Evolutionary conservation across 129 eudicot species (phyloP).

Genomic region (Artemisia tridentata): DNA sequence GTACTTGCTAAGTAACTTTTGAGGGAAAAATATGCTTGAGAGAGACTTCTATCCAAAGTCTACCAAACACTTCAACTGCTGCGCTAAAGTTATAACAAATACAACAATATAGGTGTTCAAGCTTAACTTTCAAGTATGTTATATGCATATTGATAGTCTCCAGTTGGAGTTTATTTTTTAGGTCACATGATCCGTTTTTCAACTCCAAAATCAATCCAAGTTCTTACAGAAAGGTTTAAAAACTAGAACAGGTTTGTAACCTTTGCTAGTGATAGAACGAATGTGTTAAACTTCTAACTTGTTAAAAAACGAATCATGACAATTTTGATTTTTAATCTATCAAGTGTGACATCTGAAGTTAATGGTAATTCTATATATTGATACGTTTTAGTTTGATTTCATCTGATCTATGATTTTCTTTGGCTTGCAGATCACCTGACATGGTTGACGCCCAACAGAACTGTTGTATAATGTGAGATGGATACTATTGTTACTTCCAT

Average conservation of each 20-base stretch:
- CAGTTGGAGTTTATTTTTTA: slow-evolving; percentile 6
- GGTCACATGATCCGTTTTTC: not conserved
- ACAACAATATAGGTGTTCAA: not conserved
- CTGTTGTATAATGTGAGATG: slow-evolving; percentile 74
- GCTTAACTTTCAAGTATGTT: not conserved
- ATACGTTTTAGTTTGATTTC: not conserved
- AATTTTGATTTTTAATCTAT: not conserved
- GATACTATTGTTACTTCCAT: slow-evolving; percentile 16
- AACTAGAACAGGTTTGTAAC: not conserved
- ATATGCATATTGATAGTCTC: not conserved
- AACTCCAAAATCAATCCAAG: not conserved
- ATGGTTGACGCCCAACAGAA: slow-evolving; percentile 72
- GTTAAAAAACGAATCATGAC: not conserved
- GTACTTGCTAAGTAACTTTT: not conserved
- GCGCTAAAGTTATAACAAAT: not conserved
- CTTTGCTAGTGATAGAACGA: not conserved
- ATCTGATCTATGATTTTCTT: slow-evolving; percentile 1
- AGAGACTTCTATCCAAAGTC: not conserved
- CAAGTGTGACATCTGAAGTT: not conserved
- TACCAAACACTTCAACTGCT: not conserved
- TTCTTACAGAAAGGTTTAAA: not conserved
- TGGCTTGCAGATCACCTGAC: slow-evolving; percentile 78
- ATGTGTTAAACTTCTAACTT: not conserved
- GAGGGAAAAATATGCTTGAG: not conserved
- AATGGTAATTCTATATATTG: not conserved